Evolutionary conservation across 139 green algal genomes (phyloP).

Genomic region (Zygnema cylindricum): DNA sequence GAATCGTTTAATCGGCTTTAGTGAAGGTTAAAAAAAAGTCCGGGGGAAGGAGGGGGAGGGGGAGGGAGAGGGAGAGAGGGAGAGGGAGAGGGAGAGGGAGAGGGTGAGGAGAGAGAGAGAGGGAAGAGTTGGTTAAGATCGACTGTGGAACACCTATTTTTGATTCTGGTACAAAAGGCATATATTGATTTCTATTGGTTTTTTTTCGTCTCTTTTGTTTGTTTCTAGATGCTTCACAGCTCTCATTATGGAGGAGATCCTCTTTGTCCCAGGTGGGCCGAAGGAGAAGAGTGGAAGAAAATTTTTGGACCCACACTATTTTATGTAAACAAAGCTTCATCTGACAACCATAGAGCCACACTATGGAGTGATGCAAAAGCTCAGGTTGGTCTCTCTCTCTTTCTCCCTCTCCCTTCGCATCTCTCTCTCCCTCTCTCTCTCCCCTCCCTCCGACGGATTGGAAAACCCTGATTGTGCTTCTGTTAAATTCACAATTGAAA

Average conservation of each 20-base stretch:
- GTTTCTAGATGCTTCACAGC: slow-evolving; percentile 16
- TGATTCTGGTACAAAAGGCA: background rate
- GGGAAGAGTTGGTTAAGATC: too few species aligned
- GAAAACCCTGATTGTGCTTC: too few species aligned
- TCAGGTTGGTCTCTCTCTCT: slow-evolving; percentile 13
- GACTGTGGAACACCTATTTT: background rate
- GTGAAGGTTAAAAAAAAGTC: slow-evolving; percentile 1
- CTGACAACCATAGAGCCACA: background rate
- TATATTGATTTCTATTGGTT: background rate
- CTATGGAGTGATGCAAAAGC: slow-evolving; percentile 18
- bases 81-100: too few species aligned
- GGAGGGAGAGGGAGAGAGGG: too few species aligned
- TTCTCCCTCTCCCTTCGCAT: too few species aligned
- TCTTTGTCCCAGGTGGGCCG: background rate
- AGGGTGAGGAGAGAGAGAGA: too few species aligned
- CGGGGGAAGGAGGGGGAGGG: too few species aligned
- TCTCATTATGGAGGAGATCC: background rate
- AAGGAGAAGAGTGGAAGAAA: slow-evolving; percentile 1
- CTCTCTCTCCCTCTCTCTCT: too few species aligned
- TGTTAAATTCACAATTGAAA: background rate
- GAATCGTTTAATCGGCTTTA: background rate
- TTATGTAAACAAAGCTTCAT: background rate
- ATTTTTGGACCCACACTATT: slow-evolving; percentile 23
- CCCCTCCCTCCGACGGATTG: too few species aligned
- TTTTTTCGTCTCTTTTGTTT: background rate